phyloP scores from a whole-genome alignment of 2,329 filamentous ascomycete species.

The Fusarium transvaalense region DNA sequence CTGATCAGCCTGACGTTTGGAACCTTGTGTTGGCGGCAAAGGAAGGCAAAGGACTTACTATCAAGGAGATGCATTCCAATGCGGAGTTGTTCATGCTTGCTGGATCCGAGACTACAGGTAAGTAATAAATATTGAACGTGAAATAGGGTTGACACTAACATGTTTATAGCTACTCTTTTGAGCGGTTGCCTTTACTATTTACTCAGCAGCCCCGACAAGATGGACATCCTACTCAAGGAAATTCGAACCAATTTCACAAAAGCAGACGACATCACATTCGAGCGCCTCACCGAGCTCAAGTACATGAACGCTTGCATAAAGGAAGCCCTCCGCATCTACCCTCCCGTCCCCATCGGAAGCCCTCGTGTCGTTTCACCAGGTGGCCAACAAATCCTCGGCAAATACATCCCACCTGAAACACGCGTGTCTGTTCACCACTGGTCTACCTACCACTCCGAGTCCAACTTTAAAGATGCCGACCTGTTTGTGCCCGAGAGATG shows the following conservation, averaged over 20 bases:
- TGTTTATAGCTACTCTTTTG: not conserved
- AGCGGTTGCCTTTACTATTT: conserved; percentile 14
- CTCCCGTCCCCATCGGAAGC: conserved; percentile 16
- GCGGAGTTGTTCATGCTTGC: conserved; percentile 29
- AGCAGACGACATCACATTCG: not conserved
- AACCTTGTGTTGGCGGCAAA: conserved; percentile 19
- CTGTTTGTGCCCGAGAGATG: not conserved
- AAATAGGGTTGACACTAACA: not conserved
- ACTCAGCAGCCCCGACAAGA: not conserved
- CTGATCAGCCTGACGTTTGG: conserved; percentile 28
- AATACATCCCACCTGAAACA: conserved; percentile 5
- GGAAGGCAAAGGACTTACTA: conserved; percentile 21
- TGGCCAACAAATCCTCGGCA: conserved; percentile 17
- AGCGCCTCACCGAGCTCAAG: not conserved
- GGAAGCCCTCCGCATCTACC: conserved; percentile 7
- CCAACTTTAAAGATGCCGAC: conserved; percentile 14
- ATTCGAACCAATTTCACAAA: not conserved
- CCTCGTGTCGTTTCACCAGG: not conserved
- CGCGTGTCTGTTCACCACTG: conserved; percentile 20
- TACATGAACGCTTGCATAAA: conserved; percentile 22
- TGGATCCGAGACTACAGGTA: conserved; percentile 28
- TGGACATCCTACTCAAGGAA: conserved; percentile 3
- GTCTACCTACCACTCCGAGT: conserved; percentile 16
- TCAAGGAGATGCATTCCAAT: conserved; percentile 26
- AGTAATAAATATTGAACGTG: rapidly evolving